phyloP scores from a whole-genome alignment of 768 basidiomycete genomes.

The Lentinula lateritia region DNA sequence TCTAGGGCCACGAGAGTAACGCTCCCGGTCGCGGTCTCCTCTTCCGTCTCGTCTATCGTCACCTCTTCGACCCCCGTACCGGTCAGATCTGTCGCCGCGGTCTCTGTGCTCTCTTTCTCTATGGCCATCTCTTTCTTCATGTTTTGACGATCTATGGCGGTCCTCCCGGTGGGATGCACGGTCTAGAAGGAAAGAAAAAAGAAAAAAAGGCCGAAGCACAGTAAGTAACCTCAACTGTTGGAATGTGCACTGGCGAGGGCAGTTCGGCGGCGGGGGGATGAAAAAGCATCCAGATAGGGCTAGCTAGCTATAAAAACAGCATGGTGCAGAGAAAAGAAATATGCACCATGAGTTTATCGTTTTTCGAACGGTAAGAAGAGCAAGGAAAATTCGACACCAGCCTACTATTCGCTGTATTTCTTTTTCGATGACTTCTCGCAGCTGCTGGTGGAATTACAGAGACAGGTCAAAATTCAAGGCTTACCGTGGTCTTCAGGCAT shows the following conservation, averaged over 20 bases:
- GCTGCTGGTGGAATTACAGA: constrained; percentile 5
- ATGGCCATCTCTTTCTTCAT: constrained; percentile 44
- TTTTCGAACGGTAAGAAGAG: constrained; percentile 23
- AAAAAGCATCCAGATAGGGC: constrained; percentile 27
- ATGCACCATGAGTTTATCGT: constrained; percentile 65
- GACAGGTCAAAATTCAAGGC: constrained; percentile 18
- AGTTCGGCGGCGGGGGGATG: constrained; percentile 30
- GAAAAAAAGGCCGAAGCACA: constrained; percentile 31
- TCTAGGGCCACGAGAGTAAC: constrained; percentile 37
- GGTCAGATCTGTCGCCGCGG: constrained; percentile 19
- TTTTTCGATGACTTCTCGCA: background rate
- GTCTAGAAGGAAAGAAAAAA: constrained; percentile 36
- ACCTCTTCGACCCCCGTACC: constrained; percentile 22
- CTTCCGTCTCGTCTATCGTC: constrained; percentile 16
- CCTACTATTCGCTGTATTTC: background rate
- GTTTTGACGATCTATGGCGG: constrained; percentile 62
- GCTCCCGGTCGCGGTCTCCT: constrained; percentile 28
- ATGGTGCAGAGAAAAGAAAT: constrained; percentile 46
- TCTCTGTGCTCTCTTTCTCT: constrained; percentile 24
- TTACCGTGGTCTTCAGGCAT: constrained; percentile 55
- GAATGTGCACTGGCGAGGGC: constrained; percentile 26
- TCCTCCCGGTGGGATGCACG: constrained; percentile 59
- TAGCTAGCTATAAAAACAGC: constrained; percentile 63
- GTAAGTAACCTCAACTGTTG: constrained; percentile 42
- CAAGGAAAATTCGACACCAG: background rate